Base-by-base conservation (phyloP, 176 grass and related monocot species). In the Saccharum officinarum region DNA sequence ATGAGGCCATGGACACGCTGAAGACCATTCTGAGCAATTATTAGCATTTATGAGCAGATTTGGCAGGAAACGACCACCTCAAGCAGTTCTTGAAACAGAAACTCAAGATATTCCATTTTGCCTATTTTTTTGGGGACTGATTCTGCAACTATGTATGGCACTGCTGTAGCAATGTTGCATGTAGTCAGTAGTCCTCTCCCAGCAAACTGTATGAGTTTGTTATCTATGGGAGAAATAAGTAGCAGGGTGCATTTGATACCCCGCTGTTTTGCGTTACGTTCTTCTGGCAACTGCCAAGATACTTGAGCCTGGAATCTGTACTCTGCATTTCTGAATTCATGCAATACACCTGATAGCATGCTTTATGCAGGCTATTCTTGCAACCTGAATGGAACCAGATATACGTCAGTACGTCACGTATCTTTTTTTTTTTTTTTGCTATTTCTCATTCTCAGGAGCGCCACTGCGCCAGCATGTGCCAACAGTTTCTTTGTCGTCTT, bases 201-300 rank as follows among this genome's bases (percentile, higher is more conserved):
- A 87, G 34, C 25, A 45, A 8, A 7, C 60, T 57, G 45, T 81
- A 54, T 75, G 37, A 15, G 14, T 12, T 44, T 68, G 18, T 18
- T 82, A 14, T 82, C 60, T 44, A 33, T 86, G 41, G 42, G 4
- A 37, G 1, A 17, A 82, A 90, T 83, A 86, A 86, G 77, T 71
- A 40, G 11, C 22, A 40, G 44, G 80, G 40, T 65, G 74, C 40
- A 10, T 76, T 61, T 50, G 28, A 28, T 71, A 31, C 40, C 20
- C 17, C 38, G n/a, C 7, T 16, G 11, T 69, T 62, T 70, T 34
- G 6, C 11, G 33, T 66, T 76, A 16, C 15, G 4, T 3, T 75
- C 4, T 1, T 25, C 40, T 45, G 15, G 30, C 2, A 34, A 6
- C 41, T 37, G 38, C 76, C 18, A 34, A 75, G 47, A 55, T 55